Conservation (phyloP, 257 asterid species). For the Paraleonurus japonicus region DNA sequence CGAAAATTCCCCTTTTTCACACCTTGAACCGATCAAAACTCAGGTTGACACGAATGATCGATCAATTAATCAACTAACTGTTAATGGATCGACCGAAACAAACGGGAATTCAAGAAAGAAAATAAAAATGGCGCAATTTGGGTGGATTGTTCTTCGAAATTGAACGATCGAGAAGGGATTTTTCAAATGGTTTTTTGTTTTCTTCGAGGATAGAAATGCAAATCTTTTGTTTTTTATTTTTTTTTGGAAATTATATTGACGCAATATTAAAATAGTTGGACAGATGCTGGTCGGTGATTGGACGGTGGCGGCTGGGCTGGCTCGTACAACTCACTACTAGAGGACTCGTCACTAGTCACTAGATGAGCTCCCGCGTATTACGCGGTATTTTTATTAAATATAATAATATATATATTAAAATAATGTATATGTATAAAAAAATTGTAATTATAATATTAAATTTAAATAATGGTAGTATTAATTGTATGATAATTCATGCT, state of each 20-base stretch:
- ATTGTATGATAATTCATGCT: no score
- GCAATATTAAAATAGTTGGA: neutral
- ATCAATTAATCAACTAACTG: conserved; percentile 21
- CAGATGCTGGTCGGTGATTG: neutral
- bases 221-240: neutral
- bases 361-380: no score
- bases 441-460: no score
- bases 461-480: no score
- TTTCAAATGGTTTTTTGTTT: conserved; percentile 14
- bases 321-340: neutral
- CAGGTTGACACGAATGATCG: conserved; percentile 16
- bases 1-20: neutral
- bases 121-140: neutral
- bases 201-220: neutral
- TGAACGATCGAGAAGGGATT: conserved; percentile 16
- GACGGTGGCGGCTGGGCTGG: neutral
- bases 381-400: no score
- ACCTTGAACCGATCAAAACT: conserved; percentile 28
- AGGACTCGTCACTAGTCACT: no score
- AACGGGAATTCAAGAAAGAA: neutral
- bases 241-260: neutral
- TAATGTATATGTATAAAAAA: no score
- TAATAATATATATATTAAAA: no score
- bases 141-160: conserved; percentile 3
- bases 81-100: conserved; percentile 15